These are phyloP conservation scores for Xylaria intraflava DNA, from an alignment of 495 filamentous ascomycete species.

Conservation along the genomic window DNA sequence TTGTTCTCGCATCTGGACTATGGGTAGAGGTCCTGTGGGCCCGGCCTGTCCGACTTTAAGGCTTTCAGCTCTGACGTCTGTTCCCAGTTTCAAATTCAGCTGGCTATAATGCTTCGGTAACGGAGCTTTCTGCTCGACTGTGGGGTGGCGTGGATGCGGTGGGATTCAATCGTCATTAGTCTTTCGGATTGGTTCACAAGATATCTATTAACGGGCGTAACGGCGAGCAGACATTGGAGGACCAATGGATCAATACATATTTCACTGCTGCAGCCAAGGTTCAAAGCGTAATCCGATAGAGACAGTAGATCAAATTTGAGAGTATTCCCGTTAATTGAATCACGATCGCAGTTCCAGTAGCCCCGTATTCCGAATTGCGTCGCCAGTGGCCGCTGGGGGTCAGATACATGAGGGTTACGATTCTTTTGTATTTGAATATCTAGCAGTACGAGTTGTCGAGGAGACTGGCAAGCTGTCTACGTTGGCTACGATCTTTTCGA, in stretches of 20 bases:
- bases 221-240: background rate
- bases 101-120: background rate
- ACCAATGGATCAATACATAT: background rate
- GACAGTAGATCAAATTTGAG: background rate
- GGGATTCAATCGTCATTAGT: background rate
- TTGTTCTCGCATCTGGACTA: constrained; percentile 29
- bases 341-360: background rate
- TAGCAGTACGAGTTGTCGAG: too few relatives aligned
- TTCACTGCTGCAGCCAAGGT: background rate
- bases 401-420: background rate
- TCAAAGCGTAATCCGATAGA: background rate
- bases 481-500: too few relatives aligned
- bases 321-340: background rate
- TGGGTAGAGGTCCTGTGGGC: constrained; percentile 22
- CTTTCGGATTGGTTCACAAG: background rate
- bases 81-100: background rate
- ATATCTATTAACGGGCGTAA: background rate
- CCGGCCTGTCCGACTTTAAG: constrained; percentile 18
- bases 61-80: background rate
- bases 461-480: too few relatives aligned
- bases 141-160: background rate
- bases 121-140: background rate
- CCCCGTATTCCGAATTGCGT: background rate
- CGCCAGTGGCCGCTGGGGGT: background rate
- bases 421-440: background rate